Evolutionary conservation across 805 yeast genomes (phyloP).

Genomic region (Hanseniaspora jakobsenii): DNA sequence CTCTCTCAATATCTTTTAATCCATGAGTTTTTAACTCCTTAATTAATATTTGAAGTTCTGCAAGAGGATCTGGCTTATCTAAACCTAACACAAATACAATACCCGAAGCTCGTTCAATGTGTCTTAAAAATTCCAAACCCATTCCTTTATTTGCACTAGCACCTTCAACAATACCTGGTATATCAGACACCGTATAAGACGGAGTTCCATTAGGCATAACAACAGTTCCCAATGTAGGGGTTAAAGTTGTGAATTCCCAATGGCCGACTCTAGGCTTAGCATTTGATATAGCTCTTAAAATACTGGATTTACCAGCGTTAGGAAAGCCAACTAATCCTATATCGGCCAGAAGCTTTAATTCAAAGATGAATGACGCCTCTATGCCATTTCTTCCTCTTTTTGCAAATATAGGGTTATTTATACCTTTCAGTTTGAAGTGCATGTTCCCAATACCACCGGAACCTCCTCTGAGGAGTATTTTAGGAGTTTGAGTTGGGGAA

Average conservation of each 20-base stretch:
- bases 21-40: slow-evolving; percentile 56
- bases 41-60: slow-evolving; percentile 50
- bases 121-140: slow-evolving; percentile 87
- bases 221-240: slow-evolving; percentile 86
- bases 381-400: slow-evolving; percentile 66
- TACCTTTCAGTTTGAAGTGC: slow-evolving; percentile 75
- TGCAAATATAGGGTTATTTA: slow-evolving; percentile 83
- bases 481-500: slow-evolving; percentile 50
- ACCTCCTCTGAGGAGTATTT: slow-evolving; percentile 70
- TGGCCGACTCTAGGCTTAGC: slow-evolving; percentile 90
- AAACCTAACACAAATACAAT: slow-evolving; percentile 75
- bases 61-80: slow-evolving; percentile 53
- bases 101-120: slow-evolving; percentile 84
- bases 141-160: slow-evolving; percentile 78
- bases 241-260: slow-evolving; percentile 92
- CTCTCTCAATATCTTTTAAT: slow-evolving; percentile 47
- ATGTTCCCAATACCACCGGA: slow-evolving; percentile 91
- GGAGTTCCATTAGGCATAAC: slow-evolving; percentile 48
- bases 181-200: slow-evolving; percentile 85
- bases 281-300: slow-evolving; percentile 71
- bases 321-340: slow-evolving; percentile 91
- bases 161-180: slow-evolving; percentile 88
- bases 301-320: slow-evolving; percentile 90
- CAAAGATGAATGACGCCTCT: slow-evolving; percentile 59
- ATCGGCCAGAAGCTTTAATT: slow-evolving; percentile 81